Evolutionary conservation across 2,329 filamentous ascomycete species (phyloP), one percentile per base, ranked within the genome.

Genomic region (Cytospora leucostoma): DNA sequence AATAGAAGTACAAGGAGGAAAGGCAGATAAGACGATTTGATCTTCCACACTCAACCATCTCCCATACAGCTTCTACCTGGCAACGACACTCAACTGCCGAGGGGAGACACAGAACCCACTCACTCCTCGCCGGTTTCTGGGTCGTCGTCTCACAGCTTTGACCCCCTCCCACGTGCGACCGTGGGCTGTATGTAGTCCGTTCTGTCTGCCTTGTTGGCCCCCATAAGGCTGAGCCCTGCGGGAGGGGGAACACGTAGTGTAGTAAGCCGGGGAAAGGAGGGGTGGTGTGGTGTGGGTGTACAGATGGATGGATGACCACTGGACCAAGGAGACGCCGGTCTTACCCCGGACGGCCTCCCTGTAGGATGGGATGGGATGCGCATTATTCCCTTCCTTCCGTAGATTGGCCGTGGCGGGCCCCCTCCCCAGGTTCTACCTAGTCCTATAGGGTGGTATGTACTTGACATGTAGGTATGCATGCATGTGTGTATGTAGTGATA

Each of bases 141-240:
- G 4, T 11, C 7, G 19, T 2, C 32, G 27, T 27, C 47, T 27
- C 19, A 34, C 13, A 10, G 17, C 8, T 2, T 1, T n/a, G 1
- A 2, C 11, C 17, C 3, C 34, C 13, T 21, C 32, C 1, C 19
- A 27, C 47, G 13, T 37, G 56, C 13, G 37, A 15, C 37, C 17
- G 32, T 27, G 17, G 17, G 5, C 17, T 44, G n/a, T 35, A 11
- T 35, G 34, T 37, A 4, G 27, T 27, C 27, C 27, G 27, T 27
- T 27, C 27, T 27, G 27, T 60, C 32, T 49, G 58, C 58, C 58
- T 55, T 17, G 32, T 32, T 10, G 58, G 51, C 58, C 58, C 49
- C 58, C 58, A 61, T 40, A 37, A 61, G 58, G 58, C 58, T 61
- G 51, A 55, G n/a, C 13, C 7, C 19, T n/a, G 11, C 37, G 27